Evolutionary conservation across 208 protist species (phyloP), one percentile per base, ranked within the genome.

Genomic region (Leishmania aethiopica): DNA sequence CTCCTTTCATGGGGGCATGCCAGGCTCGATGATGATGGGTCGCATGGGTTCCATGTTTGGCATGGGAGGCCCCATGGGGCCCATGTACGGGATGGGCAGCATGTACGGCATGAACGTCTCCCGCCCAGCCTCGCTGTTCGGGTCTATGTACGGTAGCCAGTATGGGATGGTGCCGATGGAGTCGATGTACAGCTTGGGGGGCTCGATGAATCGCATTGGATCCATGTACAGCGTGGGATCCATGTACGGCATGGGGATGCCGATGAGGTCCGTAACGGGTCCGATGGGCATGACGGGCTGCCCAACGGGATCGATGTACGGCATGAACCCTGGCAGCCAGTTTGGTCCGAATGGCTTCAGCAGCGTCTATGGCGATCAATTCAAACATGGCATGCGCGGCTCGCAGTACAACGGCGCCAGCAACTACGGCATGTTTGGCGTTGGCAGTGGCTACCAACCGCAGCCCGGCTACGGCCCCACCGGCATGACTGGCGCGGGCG

Each of bases 211-310:
- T 64, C 62, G 74, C 37, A 86, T 89, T 22, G 47, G 71, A 40
- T 77, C 59, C 66, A 84, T 89, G 80, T 91, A 91, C 83, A 86
- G 85, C 51, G 66, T 83, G 17, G 85, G 85, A 57, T 77, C 59
- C 66, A 82, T 91, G 80, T 91, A 91, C 81, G 82, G 88, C 42
- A 72, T 83, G 81, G 80, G 78, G 45, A 83, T 82, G 72, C 67
- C 74, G 35, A 84, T 82, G 86, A 77, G 78, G 42, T 76, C 79
- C 40, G 81, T 64, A 28, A 60, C 40, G 22, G 57, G 55, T 28
- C 45, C 40, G 7, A 86, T 86, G 78, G 78, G 81, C n/a, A 55
- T 77, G 35, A 82, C 84, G 78, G 78, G 81, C 75, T 78, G 84
- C 15, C 28, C 66, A 8, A 70, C 49, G 22, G 87, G 88, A 7